Evolutionary conservation across 495 filamentous ascomycete species (phyloP).

Genomic region (Chaetomium cochliodes): DNA sequence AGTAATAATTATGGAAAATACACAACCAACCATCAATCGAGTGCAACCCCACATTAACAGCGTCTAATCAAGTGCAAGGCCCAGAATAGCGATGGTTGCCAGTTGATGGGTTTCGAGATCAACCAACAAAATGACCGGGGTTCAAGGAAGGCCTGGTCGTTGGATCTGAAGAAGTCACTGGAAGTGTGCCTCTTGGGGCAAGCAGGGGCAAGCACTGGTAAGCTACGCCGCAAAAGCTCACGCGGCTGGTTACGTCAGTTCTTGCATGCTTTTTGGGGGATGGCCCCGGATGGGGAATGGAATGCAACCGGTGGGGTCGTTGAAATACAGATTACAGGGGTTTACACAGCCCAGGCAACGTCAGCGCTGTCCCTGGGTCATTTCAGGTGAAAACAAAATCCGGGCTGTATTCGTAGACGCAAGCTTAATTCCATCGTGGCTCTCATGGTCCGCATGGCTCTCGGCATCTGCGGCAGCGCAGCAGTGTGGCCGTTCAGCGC

Average conservation of each 20-base stretch:
- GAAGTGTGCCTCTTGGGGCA: too few relatives aligned
- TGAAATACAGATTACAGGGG: not conserved
- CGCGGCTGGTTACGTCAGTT: constrained; percentile 36
- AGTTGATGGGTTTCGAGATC: not conserved
- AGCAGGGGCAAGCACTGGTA: constrained; percentile 14
- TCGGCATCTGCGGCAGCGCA: too few relatives aligned
- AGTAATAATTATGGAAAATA: not conserved
- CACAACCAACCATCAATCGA: not conserved
- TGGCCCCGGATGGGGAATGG: too few relatives aligned
- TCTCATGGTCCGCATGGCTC: too few relatives aligned
- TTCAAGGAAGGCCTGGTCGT: not conserved
- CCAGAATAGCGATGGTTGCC: not conserved
- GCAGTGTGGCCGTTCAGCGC: not conserved
- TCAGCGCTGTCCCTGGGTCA: not conserved
- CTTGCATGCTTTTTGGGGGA: not conserved
- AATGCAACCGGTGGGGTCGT: too few relatives aligned
- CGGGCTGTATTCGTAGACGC: too few relatives aligned
- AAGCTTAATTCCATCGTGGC: too few relatives aligned
- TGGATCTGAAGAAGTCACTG: not conserved
- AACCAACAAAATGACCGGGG: constrained; percentile 1
- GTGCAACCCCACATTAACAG: not conserved
- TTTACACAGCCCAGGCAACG: not conserved
- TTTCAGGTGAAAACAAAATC: not conserved
- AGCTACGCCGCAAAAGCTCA: constrained; percentile 29
- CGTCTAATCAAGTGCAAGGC: not conserved